Base-by-base conservation (phyloP, 352 stramenopile species). In the Phytophthora sp. region DNA sequence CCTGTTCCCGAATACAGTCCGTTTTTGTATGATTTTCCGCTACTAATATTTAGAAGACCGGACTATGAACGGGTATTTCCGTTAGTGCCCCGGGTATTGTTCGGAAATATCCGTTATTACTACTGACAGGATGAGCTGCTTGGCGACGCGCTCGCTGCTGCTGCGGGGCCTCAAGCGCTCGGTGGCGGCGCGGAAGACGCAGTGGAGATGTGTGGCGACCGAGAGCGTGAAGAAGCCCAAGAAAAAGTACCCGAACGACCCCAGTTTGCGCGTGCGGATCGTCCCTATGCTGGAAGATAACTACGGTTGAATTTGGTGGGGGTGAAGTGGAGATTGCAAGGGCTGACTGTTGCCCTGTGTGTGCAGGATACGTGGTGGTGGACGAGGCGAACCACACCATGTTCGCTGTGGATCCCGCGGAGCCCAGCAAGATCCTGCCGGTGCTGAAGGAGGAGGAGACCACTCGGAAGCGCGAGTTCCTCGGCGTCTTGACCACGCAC, bases 401-500 rank as follows among this genome's bases (percentile, higher is more conserved):
- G 79, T 91, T 95, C 45, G 72, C 82, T 1, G 76, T 95, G 32
- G 87, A 95, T 41, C 84, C 83, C 10, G 87, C 82, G 0, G 82
- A 95, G 55, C 69, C 81, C 1, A 60, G 70, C 35, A 74, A 77
- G 62, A 89, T 95, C 55, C 26, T 93, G 28, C 45, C 77, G 0
- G 82, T 92, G 27, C 54, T 95, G 18, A 71, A 83, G 51, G 84
- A 95, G 62, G 84, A 95, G 46, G 82, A 91, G 27, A 66, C 68
- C 3, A 66, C 60, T 21, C 75, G 71, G 44, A 88, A 91, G 35
- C 84, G 87, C 26, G 68, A 87, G 51, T 92, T 95, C 37, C 69
- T 92, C 12, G 87, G 80, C 4, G 95, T 98, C 30, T 74, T 98
- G 26, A 98, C 92, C 18, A 98, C 94, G 2, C 94, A 98, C 79